phyloP scores from a whole-genome alignment of 176 grass and related monocot genomes.

The Phyllostachys edulis region DNA sequence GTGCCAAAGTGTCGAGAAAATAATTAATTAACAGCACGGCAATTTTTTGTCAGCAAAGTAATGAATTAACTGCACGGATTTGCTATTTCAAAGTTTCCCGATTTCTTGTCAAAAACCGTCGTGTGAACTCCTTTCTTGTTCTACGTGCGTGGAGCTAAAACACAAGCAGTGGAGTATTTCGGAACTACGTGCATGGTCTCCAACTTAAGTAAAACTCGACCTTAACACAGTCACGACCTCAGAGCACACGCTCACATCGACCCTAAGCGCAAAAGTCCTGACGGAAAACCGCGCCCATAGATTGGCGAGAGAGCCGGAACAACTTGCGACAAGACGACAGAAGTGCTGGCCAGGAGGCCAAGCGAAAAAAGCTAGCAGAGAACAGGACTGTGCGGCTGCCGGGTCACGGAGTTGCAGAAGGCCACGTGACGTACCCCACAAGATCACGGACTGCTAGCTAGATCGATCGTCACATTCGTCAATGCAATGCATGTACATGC shows the following conservation, averaged over 20 bases:
- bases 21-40: not conserved
- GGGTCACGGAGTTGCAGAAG: constrained; percentile 55
- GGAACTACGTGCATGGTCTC: too few relatives aligned
- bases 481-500: too few relatives aligned
- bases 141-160: not conserved
- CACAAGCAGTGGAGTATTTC: too few relatives aligned
- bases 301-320: not conserved
- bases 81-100: not conserved
- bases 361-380: not conserved
- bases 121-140: not conserved
- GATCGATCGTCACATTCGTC: too few relatives aligned
- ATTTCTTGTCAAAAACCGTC: not conserved
- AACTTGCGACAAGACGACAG: not conserved
- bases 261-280: not conserved
- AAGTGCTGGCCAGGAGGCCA: not conserved
- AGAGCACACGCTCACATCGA: not conserved
- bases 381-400: not conserved
- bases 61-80: not conserved
- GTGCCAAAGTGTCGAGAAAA: not conserved
- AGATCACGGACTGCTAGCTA: constrained; percentile 26
- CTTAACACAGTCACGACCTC: not conserved
- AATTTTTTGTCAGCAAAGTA: not conserved
- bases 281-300: constrained; percentile 3
- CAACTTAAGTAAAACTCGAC: not conserved
- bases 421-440: constrained; percentile 11